Conservation (phyloP, 768 basidiomycete species). For the Auricularia sp. region DNA sequence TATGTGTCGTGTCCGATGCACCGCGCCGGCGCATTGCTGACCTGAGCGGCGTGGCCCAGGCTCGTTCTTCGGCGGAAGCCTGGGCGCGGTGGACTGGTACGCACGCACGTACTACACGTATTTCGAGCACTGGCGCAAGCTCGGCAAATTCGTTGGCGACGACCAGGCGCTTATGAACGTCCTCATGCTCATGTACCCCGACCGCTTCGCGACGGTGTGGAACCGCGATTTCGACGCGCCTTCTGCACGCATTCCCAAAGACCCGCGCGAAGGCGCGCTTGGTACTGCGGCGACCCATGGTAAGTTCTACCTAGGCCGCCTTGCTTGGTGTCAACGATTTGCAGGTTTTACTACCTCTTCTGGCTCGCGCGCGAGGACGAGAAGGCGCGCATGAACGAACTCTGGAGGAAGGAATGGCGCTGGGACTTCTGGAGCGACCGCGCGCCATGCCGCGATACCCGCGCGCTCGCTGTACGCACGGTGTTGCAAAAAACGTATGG, state of each 20-base stretch:
- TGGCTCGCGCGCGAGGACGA: slow-evolving; percentile 28
- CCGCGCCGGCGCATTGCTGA: too few relatives aligned
- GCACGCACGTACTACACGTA: slow-evolving; percentile 35
- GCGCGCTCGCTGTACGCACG: not conserved
- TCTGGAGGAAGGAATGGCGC: slow-evolving; percentile 7
- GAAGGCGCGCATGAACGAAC: slow-evolving; percentile 11
- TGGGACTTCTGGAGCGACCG: not conserved
- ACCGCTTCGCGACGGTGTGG: slow-evolving; percentile 36
- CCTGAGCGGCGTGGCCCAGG: slow-evolving; percentile 20
- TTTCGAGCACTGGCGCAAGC: slow-evolving; percentile 39
- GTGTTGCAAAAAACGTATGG: not conserved
- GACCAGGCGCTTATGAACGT: slow-evolving; percentile 47
- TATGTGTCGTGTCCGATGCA: slow-evolving; percentile 8
- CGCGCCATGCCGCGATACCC: not conserved
- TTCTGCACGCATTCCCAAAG: not conserved
- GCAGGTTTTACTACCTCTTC: slow-evolving; percentile 38
- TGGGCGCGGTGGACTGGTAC: slow-evolving; percentile 36
- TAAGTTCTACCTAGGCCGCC: slow-evolving; percentile 9
- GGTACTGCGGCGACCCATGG: slow-evolving; percentile 33
- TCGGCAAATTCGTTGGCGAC: slow-evolving; percentile 41
- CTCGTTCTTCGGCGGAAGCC: slow-evolving; percentile 47
- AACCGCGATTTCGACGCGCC: slow-evolving; percentile 14
- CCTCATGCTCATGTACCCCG: slow-evolving; percentile 34
- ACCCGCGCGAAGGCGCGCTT: slow-evolving; percentile 18
- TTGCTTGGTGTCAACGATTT: not conserved